Base-by-base conservation (phyloP, 1,284 basidiomycete genomes). In the Cerioporus squamosus region DNA sequence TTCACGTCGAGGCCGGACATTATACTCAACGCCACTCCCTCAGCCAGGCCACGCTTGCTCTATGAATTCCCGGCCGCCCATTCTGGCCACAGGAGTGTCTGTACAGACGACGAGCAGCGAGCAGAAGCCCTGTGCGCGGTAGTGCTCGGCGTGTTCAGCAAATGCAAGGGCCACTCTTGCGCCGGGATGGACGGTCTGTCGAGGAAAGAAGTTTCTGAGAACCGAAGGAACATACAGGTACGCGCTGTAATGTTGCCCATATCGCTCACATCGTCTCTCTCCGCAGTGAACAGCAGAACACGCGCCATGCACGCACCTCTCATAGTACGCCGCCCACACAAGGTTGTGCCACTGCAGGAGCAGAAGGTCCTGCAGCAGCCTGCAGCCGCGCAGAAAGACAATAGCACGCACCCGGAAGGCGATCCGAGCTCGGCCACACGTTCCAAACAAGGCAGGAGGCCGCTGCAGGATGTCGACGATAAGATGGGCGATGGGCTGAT, bases 281-380 rank as follows among this genome's bases (percentile, higher is more conserved):
- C 40, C 48, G 45, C 50, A 31, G 45, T 50, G 46, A 45, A 18
- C 18, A 44, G 22, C 46, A 42, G 53, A 43, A 52, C 61, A 63
- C 56, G 39, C 47, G 18, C 51, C 44, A 40, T 53, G 53, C 62
- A 63, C 31, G 59, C 44, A 38, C 22, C 36, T 51, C 55, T 57
- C 55, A 12, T 44, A 43, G 62, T 47, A 52, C 55, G 48, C 53
- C 44, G 38, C 47, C 40, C 48, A 45, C 31, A 44, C 46, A 53
- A 54, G 47, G 45, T 60, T 55, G 52, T 63, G 58, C 56, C 62
- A 63, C 62, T 40, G 50, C 33, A 20, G 49, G 18, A 46, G 18
- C n/a, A 47, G 23, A 53, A 40, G 43, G 43, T 17, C 51, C 54
- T 48, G 49, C 43, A 52, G 56, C 56, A 39, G 42, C 51, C 54